Conservation (phyloP, 208 protist species). For the Trypanosoma lewisi region DNA sequence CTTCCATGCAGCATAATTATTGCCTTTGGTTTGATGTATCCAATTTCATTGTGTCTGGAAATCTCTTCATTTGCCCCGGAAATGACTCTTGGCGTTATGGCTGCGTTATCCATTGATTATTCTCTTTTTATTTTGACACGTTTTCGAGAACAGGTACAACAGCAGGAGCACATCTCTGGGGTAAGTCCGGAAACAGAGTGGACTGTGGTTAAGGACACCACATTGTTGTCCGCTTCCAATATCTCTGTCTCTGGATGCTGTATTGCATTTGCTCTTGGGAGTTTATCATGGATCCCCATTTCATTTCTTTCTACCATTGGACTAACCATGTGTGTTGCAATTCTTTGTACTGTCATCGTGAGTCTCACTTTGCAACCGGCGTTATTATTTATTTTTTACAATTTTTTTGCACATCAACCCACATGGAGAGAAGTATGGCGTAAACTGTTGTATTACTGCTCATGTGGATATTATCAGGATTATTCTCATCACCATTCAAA, state of each 20-base stretch:
- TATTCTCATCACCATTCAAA: not conserved
- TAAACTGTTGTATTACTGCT: not conserved
- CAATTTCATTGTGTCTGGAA: conserved; percentile 8
- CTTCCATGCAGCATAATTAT: conserved; percentile 11
- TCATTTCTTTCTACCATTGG: conserved; percentile 43
- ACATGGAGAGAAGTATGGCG: conserved; percentile 18
- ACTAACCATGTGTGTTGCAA: conserved; percentile 26
- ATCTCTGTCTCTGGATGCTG: conserved; percentile 46
- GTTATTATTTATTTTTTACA: conserved; percentile 41
- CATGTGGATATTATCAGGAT: not conserved
- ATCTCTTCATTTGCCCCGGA: conserved; percentile 27
- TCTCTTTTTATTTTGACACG: conserved; percentile 56
- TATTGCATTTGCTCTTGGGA: conserved; percentile 38
- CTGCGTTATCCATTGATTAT: conserved; percentile 58
- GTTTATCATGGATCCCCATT: conserved; percentile 40
- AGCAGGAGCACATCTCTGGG: conserved; percentile 1
- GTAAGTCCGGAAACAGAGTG: conserved; percentile 6
- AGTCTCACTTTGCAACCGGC: conserved; percentile 48
- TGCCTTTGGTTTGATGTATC: conserved; percentile 27
- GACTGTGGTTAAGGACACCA: conserved; percentile 28
- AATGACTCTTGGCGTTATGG: conserved; percentile 21
- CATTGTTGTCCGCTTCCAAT: conserved; percentile 31
- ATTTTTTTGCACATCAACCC: conserved; percentile 18
- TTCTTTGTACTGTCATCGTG: conserved; percentile 31
- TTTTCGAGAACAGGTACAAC: conserved; percentile 38